These are phyloP conservation scores for Aspergillus steynii DNA, from an alignment of 495 filamentous ascomycete genomes.

Conservation along the genomic window DNA sequence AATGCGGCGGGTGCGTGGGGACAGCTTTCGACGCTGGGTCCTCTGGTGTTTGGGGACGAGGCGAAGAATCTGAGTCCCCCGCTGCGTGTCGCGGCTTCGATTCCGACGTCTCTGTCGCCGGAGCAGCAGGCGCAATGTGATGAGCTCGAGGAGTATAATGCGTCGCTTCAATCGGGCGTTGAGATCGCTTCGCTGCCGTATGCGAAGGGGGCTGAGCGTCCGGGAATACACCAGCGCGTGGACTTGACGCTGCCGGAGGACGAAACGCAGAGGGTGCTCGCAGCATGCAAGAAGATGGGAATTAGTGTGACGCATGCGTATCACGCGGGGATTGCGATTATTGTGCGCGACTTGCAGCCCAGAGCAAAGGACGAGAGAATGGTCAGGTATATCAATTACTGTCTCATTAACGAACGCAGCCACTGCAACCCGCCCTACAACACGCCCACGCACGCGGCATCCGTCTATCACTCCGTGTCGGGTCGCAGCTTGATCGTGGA, in stretches of 20 bases:
- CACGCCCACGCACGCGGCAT: conserved; percentile 18
- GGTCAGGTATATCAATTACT: conserved; percentile 28
- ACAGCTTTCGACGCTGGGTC: conserved; percentile 2
- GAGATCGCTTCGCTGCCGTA: conserved; percentile 25
- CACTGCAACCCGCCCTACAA: conserved; percentile 25
- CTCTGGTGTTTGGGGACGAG: conserved; percentile 21
- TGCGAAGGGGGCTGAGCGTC: neutral
- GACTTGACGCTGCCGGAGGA: conserved; percentile 18
- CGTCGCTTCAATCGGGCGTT: conserved; percentile 12
- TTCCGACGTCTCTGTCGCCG: conserved; percentile 11
- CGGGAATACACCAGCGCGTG: conserved; percentile 28
- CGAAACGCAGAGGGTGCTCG: conserved; percentile 14
- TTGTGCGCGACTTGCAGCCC: conserved; percentile 22
- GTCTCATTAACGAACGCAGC: conserved; percentile 25
- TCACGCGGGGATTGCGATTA: conserved; percentile 27
- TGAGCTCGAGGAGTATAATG: conserved; percentile 16
- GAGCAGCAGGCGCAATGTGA: conserved; percentile 15
- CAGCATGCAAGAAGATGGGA: conserved; percentile 15
- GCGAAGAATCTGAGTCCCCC: conserved; percentile 28
- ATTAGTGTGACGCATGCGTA: conserved; percentile 29
- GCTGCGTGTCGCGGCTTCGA: conserved; percentile 22
- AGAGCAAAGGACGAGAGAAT: conserved; percentile 6
- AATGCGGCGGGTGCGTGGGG: conserved; percentile 18
- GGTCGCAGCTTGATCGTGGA: conserved; percentile 24
- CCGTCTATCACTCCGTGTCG: conserved; percentile 31